Evolutionary conservation across 2,329 filamentous ascomycete species (phyloP).

Genomic region (Xylaria sp.): DNA sequence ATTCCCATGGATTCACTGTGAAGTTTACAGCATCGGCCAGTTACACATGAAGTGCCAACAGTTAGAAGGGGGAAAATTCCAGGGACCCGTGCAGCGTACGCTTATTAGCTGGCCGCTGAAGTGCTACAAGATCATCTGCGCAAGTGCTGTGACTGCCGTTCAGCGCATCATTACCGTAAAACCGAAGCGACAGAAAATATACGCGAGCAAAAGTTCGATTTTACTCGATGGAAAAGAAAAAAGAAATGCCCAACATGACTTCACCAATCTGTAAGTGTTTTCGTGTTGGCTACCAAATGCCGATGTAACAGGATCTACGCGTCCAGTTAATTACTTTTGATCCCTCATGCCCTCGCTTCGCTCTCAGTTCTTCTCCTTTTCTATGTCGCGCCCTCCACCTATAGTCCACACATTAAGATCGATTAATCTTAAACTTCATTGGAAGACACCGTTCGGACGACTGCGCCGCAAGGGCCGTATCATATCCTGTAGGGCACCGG

Average conservation of each 20-base stretch:
- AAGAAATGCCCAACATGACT: conserved; percentile 2
- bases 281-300: not conserved
- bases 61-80: not conserved
- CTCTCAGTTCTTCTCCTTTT: not conserved
- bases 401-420: not conserved
- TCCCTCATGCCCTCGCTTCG: not conserved
- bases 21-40: not conserved
- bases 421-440: not conserved
- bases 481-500: not conserved
- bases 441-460: not conserved
- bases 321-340: not conserved
- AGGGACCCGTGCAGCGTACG: conserved; percentile 14
- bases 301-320: not conserved
- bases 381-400: not conserved
- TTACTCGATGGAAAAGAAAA: conserved; percentile 1
- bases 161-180: not conserved
- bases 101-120: not conserved
- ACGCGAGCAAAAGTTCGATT: not conserved
- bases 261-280: not conserved
- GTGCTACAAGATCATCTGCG: not conserved
- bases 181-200: not conserved
- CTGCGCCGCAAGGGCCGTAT: not conserved
- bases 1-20: not conserved
- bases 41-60: not conserved
- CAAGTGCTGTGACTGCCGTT: not conserved